Evolutionary conservation across 2,329 filamentous ascomycete genomes (phyloP).

Genomic region (Venturia nashicola): DNA sequence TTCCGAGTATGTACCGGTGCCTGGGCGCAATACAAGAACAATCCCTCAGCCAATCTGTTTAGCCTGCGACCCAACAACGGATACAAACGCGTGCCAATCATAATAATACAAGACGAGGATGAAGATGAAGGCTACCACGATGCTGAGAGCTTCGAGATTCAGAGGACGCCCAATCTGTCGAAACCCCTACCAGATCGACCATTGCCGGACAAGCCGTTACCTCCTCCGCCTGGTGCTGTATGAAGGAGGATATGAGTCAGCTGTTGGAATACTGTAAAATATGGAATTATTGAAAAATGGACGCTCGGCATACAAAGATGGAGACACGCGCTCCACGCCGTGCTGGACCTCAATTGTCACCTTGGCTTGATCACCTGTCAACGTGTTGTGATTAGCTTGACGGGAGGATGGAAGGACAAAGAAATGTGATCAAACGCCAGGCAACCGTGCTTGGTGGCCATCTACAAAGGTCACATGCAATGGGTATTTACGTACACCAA

Average conservation of each 20-base stretch:
- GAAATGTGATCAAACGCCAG: neutral
- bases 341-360: neutral
- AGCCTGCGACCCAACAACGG: neutral
- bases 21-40: slow-evolving; percentile 4
- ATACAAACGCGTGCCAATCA: slow-evolving; percentile 5
- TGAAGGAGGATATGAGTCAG: neutral
- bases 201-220: slow-evolving; percentile 10
- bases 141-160: slow-evolving; percentile 8
- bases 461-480: neutral
- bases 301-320: neutral
- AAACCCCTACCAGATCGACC: slow-evolving; percentile 9
- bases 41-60: neutral
- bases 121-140: slow-evolving; percentile 8
- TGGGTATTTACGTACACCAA: neutral
- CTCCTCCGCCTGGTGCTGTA: slow-evolving; percentile 1
- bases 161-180: neutral
- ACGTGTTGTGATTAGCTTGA: neutral
- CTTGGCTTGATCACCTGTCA: neutral
- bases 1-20: slow-evolving; percentile 5
- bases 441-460: neutral
- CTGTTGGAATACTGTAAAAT: neutral
- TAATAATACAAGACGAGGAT: slow-evolving; percentile 4
- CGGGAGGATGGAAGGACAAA: neutral
- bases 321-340: neutral
- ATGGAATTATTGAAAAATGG: neutral